Evolutionary conservation across 2,329 filamentous ascomycete genomes (phyloP).

Genomic region (Fusarium sacchari): DNA sequence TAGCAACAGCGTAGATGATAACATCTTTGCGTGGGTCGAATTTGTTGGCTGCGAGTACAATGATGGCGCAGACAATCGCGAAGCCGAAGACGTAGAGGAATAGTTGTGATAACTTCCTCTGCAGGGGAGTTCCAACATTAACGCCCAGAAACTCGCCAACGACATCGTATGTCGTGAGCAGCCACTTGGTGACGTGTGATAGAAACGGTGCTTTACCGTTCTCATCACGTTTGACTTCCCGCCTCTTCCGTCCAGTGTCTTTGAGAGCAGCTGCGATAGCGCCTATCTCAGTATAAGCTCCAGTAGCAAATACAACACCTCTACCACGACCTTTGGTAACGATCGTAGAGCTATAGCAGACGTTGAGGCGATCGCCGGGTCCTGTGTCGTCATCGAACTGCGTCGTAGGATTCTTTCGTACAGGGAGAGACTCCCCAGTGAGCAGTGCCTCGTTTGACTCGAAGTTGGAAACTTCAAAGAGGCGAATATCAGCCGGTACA

Average conservation of each 20-base stretch:
- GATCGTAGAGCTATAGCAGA: conserved; percentile 71
- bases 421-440: conserved; percentile 60
- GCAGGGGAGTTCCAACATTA: conserved; percentile 71
- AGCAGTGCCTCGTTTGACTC: conserved; percentile 31
- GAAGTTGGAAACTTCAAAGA: conserved; percentile 27
- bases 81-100: conserved; percentile 64
- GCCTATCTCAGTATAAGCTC: conserved; percentile 70
- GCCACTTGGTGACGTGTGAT: conserved; percentile 48
- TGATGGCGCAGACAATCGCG: conserved; percentile 35
- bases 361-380: conserved; percentile 67
- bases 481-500: conserved; percentile 67
- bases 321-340: conserved; percentile 69
- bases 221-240: conserved; percentile 54
- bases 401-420: conserved; percentile 60
- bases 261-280: conserved; percentile 64
- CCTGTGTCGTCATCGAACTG: conserved; percentile 54
- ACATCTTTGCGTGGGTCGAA: conserved; percentile 49
- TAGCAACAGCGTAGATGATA: conserved; percentile 53
- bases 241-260: conserved; percentile 46
- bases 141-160: conserved; percentile 57
- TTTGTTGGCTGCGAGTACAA: conserved; percentile 34
- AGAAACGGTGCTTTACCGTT: conserved; percentile 50
- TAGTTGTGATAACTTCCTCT: conserved; percentile 73
- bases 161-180: conserved; percentile 42
- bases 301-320: conserved; percentile 70